Evolutionary conservation across 2,329 filamentous ascomycete species (phyloP).

Genomic region (Fusarium temperatum): DNA sequence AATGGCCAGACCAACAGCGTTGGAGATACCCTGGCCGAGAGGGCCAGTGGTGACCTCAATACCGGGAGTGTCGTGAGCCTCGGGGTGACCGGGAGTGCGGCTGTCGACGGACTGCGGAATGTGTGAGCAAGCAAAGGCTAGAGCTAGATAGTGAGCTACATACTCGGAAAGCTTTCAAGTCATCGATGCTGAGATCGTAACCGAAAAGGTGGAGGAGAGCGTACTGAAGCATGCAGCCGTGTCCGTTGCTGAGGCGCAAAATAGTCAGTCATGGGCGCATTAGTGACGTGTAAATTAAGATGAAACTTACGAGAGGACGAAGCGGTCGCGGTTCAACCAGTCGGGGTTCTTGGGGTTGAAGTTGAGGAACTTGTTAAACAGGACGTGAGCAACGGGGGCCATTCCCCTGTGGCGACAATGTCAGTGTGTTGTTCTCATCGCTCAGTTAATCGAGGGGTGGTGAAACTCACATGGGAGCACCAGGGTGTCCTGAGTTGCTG

Average conservation of each 20-base stretch:
- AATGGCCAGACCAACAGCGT: constrained; percentile 97
- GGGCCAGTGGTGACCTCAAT: constrained; percentile 98
- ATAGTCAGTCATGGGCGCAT: constrained; percentile 22
- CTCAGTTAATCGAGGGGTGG: background rate
- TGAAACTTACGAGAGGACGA: constrained; percentile 92
- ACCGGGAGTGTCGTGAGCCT: constrained; percentile 95
- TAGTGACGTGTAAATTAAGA: background rate
- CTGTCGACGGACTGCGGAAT: constrained; percentile 60
- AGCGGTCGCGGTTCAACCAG: constrained; percentile 97
- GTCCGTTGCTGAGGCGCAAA: constrained; percentile 77
- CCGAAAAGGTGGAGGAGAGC: constrained; percentile 96
- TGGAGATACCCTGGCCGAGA: constrained; percentile 95
- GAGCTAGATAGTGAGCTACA: constrained; percentile 50
- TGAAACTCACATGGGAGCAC: constrained; percentile 85
- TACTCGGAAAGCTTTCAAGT: constrained; percentile 97
- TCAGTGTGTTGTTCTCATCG: constrained; percentile 44
- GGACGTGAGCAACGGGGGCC: constrained; percentile 94
- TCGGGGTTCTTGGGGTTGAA: constrained; percentile 99
- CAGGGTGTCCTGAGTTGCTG: constrained; percentile 98
- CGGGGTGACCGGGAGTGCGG: constrained; percentile 95
- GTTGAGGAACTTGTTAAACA: constrained; percentile 99
- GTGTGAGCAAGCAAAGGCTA: constrained; percentile 7
- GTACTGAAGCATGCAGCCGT: constrained; percentile 99
- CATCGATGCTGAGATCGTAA: constrained; percentile 85
- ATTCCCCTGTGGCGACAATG: constrained; percentile 65